Evolutionary conservation across 768 basidiomycete genomes (phyloP).

Genomic region (Podaxis rugospora): DNA sequence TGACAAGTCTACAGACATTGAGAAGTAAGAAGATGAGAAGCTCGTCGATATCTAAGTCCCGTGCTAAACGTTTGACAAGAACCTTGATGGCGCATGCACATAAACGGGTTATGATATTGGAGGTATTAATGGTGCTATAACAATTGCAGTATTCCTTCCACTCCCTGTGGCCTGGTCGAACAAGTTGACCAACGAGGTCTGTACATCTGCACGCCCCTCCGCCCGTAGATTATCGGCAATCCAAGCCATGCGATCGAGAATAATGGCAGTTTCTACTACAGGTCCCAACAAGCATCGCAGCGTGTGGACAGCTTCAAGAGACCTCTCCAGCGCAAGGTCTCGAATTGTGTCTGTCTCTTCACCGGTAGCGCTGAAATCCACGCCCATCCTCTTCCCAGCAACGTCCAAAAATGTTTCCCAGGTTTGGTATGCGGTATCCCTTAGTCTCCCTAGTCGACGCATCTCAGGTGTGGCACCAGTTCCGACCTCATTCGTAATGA

Average conservation of each 20-base stretch:
- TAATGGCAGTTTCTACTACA: slow-evolving; percentile 58
- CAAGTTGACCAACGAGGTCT: slow-evolving; percentile 44
- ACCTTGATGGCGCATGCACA: not conserved
- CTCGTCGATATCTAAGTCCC: not conserved
- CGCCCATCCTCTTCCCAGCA: slow-evolving; percentile 25
- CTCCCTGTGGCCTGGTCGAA: slow-evolving; percentile 74
- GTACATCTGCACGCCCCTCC: not conserved
- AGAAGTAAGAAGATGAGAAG: not conserved
- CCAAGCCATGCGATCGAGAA: slow-evolving; percentile 62
- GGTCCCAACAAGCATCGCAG: slow-evolving; percentile 69
- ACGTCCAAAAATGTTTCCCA: slow-evolving; percentile 42
- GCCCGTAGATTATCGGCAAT: slow-evolving; percentile 25
- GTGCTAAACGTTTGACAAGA: not conserved
- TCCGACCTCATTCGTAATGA: not conserved
- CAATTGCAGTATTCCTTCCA: slow-evolving; percentile 66
- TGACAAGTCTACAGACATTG: slow-evolving; percentile 23
- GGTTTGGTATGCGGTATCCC: slow-evolving; percentile 41
- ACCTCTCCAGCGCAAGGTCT: slow-evolving; percentile 26
- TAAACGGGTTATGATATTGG: not conserved
- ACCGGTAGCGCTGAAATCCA: slow-evolving; percentile 13
- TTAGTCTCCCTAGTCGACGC: slow-evolving; percentile 39
- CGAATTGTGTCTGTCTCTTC: slow-evolving; percentile 5
- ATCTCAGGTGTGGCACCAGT: slow-evolving; percentile 3
- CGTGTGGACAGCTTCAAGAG: slow-evolving; percentile 57
- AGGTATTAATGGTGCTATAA: slow-evolving; percentile 33